phyloP scores from a whole-genome alignment of 768 basidiomycete species.

The Udeniomyces megalosporus region DNA sequence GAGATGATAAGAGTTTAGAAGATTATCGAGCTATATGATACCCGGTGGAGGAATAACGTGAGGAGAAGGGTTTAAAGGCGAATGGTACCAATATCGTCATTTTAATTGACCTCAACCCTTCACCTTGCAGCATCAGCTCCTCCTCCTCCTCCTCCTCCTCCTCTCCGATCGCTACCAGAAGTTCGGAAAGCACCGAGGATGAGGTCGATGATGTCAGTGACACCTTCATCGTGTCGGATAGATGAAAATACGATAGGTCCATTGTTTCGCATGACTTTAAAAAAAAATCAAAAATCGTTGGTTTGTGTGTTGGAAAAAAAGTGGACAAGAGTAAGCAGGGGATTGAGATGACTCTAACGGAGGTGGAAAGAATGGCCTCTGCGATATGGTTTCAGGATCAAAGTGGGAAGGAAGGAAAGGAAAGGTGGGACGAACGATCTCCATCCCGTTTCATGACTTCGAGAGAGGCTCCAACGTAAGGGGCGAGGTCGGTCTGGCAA shows the following conservation, averaged over 20 bases:
- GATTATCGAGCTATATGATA: no score
- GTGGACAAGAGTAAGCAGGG: constrained; percentile 37
- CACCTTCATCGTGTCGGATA: constrained; percentile 58
- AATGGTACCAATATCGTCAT: no score
- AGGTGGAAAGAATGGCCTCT: no score
- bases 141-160: not conserved
- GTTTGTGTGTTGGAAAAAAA: no score
- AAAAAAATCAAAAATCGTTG: no score
- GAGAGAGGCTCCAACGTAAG: constrained; percentile 78
- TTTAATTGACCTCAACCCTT: constrained; percentile 15
- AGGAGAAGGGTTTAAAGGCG: no score
- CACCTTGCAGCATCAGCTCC: constrained; percentile 20
- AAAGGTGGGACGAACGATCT: not conserved
- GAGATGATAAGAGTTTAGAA: no score
- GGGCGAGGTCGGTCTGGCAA: constrained; percentile 90
- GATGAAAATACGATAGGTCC: constrained; percentile 87
- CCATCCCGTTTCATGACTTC: constrained; percentile 81
- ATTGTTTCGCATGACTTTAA: constrained; percentile 66
- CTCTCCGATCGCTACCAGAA: constrained; percentile 30
- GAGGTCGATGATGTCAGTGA: constrained; percentile 64
- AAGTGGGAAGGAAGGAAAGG: no score
- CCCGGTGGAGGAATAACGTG: no score
- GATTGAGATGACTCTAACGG: not conserved
- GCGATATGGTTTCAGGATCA: no score
- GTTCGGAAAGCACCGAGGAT: constrained; percentile 81